A percentile compares a stretch with the other conserved stretches of the same genome.
Conservation (phyloP, 768 basidiomycete genomes). For the Gymnopilus junonius region DNA sequence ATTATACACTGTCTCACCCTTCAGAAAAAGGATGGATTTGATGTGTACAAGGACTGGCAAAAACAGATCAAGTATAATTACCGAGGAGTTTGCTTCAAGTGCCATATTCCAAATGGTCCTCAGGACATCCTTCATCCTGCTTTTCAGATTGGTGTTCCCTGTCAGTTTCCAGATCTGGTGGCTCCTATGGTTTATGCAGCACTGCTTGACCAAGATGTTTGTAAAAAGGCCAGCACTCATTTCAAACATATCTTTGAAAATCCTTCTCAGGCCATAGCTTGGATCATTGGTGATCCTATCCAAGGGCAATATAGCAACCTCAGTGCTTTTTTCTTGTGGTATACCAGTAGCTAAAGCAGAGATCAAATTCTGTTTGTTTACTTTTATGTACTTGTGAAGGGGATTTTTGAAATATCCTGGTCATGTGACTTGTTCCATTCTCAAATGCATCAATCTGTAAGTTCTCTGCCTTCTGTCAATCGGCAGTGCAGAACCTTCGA, state of each 20-base stretch:
- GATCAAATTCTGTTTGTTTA: background rate
- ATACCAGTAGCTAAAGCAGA: background rate
- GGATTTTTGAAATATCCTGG: background rate
- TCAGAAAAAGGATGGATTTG: background rate
- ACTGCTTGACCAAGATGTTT: background rate
- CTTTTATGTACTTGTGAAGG: background rate
- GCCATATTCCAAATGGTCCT: constrained; percentile 7
- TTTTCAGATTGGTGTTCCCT: background rate
- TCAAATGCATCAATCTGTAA: too few relatives aligned
- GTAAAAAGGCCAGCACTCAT: background rate
- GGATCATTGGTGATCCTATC: background rate
- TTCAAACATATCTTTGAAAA: background rate
- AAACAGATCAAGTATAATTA: background rate
- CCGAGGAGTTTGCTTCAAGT: background rate
- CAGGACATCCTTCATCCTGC: constrained; percentile 5
- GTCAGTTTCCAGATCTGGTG: background rate
- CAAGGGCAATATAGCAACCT: background rate
- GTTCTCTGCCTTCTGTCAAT: too few relatives aligned
- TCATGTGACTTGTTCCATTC: background rate
- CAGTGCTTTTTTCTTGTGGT: background rate
- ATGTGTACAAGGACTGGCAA: background rate
- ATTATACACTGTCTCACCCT: background rate
- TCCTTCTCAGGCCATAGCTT: background rate
- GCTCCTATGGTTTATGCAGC: background rate
- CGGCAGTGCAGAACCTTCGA: too few relatives aligned